Evolutionary conservation across 768 basidiomycete species (phyloP).

Genomic region (Termitomyces sp.): DNA sequence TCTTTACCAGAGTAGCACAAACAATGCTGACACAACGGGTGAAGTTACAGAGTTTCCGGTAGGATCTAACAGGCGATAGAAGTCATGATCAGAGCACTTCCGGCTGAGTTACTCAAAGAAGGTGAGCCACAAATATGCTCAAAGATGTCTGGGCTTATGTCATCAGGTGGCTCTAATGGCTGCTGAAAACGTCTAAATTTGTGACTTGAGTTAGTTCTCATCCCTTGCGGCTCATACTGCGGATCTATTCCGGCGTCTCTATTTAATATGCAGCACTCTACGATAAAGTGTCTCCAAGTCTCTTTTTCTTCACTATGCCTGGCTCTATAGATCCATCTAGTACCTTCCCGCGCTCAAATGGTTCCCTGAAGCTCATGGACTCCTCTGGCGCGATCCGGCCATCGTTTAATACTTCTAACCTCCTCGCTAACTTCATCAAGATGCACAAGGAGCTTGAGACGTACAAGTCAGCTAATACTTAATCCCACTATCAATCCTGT

Average conservation of each 20-base stretch:
- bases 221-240: background rate
- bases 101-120: background rate
- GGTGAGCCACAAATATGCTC: background rate
- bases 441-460: slow-evolving; percentile 46
- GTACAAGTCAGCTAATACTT: slow-evolving; percentile 56
- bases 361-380: background rate
- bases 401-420: slow-evolving; percentile 8
- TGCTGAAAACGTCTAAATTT: background rate
- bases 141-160: slow-evolving; percentile 1
- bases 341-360: slow-evolving; percentile 10
- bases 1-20: background rate
- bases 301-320: slow-evolving; percentile 6
- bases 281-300: background rate
- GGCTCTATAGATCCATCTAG: slow-evolving; percentile 23
- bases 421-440: slow-evolving; percentile 35
- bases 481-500: background rate
- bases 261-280: slow-evolving; percentile 12
- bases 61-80: slow-evolving; percentile 12
- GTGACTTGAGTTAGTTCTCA: background rate
- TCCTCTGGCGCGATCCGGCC: background rate
- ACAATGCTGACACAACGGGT: background rate
- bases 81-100: background rate
- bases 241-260: slow-evolving; percentile 9
- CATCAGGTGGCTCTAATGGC: background rate
- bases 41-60: slow-evolving; percentile 2